These are phyloP conservation scores for Saccharomycodes ludwigii DNA, from an alignment of 805 yeast genomes.

Conservation along the genomic window DNA sequence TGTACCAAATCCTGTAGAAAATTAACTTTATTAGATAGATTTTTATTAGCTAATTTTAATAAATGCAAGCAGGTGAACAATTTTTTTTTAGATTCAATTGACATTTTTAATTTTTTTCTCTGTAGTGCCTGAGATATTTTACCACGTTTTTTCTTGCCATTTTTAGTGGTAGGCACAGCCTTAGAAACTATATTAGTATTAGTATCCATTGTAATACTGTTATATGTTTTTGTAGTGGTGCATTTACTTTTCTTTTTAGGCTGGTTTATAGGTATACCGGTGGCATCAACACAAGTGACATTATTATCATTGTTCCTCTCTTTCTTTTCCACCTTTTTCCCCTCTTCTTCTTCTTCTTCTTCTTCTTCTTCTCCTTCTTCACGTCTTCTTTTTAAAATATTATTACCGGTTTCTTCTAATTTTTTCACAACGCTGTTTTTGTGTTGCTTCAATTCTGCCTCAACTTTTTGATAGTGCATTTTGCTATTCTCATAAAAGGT, in stretches of 20 bases:
- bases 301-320: constrained; percentile 2
- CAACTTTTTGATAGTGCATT: constrained; percentile 25
- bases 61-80: constrained; percentile 70
- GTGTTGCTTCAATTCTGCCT: constrained; percentile 2
- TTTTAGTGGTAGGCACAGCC: too few relatives aligned
- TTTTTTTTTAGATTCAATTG: constrained; percentile 64
- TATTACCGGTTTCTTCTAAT: constrained; percentile 35
- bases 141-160: constrained; percentile 12
- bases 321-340: constrained; percentile 12
- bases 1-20: constrained; percentile 46
- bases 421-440: constrained; percentile 12
- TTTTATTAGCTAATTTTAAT: constrained; percentile 68
- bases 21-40: constrained; percentile 53
- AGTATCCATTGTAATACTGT: constrained; percentile 6
- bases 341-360: constrained; percentile 12
- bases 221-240: constrained; percentile 7
- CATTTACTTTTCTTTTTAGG: constrained; percentile 2
- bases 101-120: constrained; percentile 25
- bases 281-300: constrained; percentile 2
- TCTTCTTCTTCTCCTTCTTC: constrained; percentile 4
- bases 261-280: not conserved
- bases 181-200: constrained; percentile 3
- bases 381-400: constrained; percentile 23
- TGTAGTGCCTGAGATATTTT: constrained; percentile 24
- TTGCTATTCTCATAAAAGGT: constrained; percentile 35